Conservation (phyloP, 1,139 yeast species). For the Nakaseomyces sp. region DNA sequence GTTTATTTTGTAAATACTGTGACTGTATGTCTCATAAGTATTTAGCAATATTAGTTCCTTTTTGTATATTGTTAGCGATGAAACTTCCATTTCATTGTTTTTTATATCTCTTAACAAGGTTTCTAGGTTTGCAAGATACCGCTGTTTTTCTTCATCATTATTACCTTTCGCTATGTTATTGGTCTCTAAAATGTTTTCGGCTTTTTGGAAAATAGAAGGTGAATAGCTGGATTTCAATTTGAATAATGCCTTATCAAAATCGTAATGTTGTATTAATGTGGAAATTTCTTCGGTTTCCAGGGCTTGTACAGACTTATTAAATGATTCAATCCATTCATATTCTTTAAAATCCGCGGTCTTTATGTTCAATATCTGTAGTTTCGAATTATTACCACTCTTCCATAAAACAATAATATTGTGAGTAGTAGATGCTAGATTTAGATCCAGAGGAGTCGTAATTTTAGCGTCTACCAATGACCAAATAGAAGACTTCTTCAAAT, state of each 20-base stretch:
- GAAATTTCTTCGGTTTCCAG: conserved; percentile 16
- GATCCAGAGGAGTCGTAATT: conserved; percentile 26
- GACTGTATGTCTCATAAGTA: conserved; percentile 21
- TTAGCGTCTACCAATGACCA: conserved; percentile 42
- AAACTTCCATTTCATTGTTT: conserved; percentile 49
- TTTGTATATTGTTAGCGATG: conserved; percentile 33
- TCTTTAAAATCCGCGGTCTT: conserved; percentile 21
- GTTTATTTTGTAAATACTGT: conserved; percentile 25
- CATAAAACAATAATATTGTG: conserved; percentile 40
- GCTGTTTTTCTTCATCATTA: conserved; percentile 12
- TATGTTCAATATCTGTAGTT: conserved; percentile 34
- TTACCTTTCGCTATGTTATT: conserved; percentile 18
- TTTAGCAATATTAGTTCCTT: conserved; percentile 26
- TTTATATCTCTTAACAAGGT: conserved; percentile 45
- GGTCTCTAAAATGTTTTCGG: conserved; percentile 21
- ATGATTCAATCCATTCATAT: conserved; percentile 28
- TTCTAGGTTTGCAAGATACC: conserved; percentile 26
- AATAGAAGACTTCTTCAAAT: conserved; percentile 33
- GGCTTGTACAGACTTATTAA: conserved; percentile 24
- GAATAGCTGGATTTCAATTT: conserved; percentile 23
- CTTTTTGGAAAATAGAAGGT: conserved; percentile 17
- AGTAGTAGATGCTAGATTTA: conserved; percentile 15
- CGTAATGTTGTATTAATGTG: conserved; percentile 12
- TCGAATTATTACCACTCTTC: conserved; percentile 56
- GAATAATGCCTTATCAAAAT: conserved; percentile 16